Conservation (phyloP, 2,329 filamentous ascomycete genomes). For the Elsinoe fawcettii region DNA sequence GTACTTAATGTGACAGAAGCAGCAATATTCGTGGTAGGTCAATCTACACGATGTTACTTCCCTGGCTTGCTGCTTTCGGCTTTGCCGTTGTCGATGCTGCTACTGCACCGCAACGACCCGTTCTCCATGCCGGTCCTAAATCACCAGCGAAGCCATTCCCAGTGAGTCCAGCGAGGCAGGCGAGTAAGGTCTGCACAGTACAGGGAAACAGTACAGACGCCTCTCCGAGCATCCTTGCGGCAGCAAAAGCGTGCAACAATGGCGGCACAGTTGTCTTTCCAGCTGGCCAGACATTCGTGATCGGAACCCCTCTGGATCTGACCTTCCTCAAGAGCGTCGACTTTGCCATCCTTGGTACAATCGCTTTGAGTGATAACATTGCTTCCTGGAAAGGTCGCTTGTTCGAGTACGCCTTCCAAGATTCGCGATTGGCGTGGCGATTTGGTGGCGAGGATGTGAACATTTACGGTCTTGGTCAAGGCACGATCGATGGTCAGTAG, state of each 20-base stretch:
- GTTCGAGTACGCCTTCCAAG: constrained; percentile 59
- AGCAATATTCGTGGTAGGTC: neutral
- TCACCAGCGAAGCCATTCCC: neutral
- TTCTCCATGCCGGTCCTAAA: neutral
- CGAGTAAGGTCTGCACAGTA: neutral
- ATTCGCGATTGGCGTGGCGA: constrained; percentile 59
- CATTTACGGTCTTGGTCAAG: constrained; percentile 51
- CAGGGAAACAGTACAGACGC: constrained; percentile 39
- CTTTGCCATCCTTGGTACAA: constrained; percentile 51
- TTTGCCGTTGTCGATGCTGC: neutral
- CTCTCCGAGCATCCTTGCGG: constrained; percentile 44
- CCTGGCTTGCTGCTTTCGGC: neutral
- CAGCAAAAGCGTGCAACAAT: constrained; percentile 53
- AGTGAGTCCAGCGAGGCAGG: neutral
- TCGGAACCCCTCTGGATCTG: constrained; percentile 57
- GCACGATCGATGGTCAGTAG: constrained; percentile 45
- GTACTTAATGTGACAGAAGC: neutral
- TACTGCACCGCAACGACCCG: neutral
- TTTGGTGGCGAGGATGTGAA: constrained; percentile 59
- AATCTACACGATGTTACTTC: neutral
- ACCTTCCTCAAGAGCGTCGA: constrained; percentile 58
- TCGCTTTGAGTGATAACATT: constrained; percentile 58
- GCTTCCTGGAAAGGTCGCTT: constrained; percentile 59
- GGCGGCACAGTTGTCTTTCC: constrained; percentile 56
- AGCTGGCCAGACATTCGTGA: constrained; percentile 48